phyloP scores from a whole-genome alignment of 2,329 filamentous ascomycete species.

The Botrytis sinoallii region DNA sequence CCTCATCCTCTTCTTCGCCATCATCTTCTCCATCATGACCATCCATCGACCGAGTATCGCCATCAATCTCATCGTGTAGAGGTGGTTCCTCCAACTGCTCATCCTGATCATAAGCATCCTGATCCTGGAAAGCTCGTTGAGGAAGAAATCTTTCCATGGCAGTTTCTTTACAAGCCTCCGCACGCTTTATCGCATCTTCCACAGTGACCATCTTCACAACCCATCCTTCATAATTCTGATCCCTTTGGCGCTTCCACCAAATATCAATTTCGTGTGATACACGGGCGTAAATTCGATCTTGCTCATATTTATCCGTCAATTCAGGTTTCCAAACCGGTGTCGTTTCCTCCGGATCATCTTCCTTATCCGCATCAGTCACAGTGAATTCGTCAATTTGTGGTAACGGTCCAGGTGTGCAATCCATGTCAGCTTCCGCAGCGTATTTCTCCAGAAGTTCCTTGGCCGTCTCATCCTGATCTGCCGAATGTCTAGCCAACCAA shows the following conservation, averaged over 20 bases:
- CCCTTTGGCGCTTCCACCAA: slow-evolving; percentile 61
- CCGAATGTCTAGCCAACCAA: slow-evolving; percentile 60
- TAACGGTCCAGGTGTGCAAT: slow-evolving; percentile 37
- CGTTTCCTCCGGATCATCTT: slow-evolving; percentile 28
- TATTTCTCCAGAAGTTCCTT: slow-evolving; percentile 54
- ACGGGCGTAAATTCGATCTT: slow-evolving; percentile 56
- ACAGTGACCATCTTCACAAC: slow-evolving; percentile 58
- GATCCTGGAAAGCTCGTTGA: slow-evolving; percentile 29
- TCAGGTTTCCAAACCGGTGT: slow-evolving; percentile 40
- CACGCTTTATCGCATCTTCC: slow-evolving; percentile 55
- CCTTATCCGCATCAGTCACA: slow-evolving; percentile 17
- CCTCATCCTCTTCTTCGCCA: slow-evolving; percentile 64
- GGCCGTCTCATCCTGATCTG: slow-evolving; percentile 54
- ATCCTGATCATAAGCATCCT: slow-evolving; percentile 47
- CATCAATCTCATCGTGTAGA: slow-evolving; percentile 50
- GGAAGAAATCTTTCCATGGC: slow-evolving; percentile 50
- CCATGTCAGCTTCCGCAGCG: slow-evolving; percentile 38
- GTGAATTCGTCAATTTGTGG: slow-evolving; percentile 22
- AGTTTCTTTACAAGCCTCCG: slow-evolving; percentile 57
- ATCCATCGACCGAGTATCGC: slow-evolving; percentile 43
- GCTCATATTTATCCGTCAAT: slow-evolving; percentile 54
- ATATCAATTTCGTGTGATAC: slow-evolving; percentile 63
- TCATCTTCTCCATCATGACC: slow-evolving; percentile 50
- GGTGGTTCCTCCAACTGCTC: slow-evolving; percentile 47
- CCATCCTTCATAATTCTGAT: slow-evolving; percentile 59